A percentile compares a stretch with the other conserved stretches of the same genome.
These are phyloP conservation scores for Ceratocystis eucalypticola DNA, from an alignment of 2,329 filamentous ascomycete species.

Conservation along the genomic window DNA sequence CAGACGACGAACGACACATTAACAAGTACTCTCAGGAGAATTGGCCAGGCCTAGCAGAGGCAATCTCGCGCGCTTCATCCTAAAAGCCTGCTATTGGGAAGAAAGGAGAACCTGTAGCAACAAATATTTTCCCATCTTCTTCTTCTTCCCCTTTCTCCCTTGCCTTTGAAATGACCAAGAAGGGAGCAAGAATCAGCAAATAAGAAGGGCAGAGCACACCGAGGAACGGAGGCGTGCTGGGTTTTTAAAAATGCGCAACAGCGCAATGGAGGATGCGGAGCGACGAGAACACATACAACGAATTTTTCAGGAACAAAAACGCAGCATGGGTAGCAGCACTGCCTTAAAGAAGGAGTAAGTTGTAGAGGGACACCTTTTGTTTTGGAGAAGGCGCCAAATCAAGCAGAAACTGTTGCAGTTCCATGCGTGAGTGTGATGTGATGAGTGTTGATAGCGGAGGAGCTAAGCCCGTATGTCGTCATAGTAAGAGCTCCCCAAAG, in stretches of 20 bases:
- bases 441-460: not conserved
- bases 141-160: no score
- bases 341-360: not conserved
- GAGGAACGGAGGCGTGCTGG: not conserved
- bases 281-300: not conserved
- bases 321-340: not conserved
- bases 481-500: not conserved
- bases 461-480: not conserved
- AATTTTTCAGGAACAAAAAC: constrained; percentile 4
- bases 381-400: not conserved
- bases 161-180: not conserved
- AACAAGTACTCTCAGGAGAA: not conserved
- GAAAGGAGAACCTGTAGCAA: not conserved
- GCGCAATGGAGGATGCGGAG: constrained; percentile 3
- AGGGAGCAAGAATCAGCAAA: not conserved
- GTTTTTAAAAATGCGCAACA: not conserved
- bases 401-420: not conserved
- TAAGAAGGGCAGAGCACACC: not conserved
- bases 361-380: not conserved
- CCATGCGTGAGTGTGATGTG: not conserved
- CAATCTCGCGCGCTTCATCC: not conserved
- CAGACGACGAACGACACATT: not conserved
- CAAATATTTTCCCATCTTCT: not conserved
- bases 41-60: not conserved
- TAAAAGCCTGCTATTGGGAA: not conserved